Evolutionary conservation across 176 grass and related monocot species (phyloP), one percentile per base, ranked within the genome.

Genomic region (Zoysia pacifica): DNA sequence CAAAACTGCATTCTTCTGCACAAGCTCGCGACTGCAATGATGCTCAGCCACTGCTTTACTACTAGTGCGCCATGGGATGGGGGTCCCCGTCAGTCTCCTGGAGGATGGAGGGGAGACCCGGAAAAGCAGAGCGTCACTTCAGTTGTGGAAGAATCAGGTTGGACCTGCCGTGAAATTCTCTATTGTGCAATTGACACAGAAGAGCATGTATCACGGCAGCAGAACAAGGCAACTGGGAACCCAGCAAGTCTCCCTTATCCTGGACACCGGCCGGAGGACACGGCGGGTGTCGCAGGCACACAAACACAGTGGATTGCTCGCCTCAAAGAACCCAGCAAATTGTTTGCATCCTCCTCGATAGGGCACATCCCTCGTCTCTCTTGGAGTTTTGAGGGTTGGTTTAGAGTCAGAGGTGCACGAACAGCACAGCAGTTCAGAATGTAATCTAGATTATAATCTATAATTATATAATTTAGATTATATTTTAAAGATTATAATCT

Each of bases 1-100:
- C 78, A 86, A 86, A 69, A 70, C 79, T 48, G 78, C 72, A 48
- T 56, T 6, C 73, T 48, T 6, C 72, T 47, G 78, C 64, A 18
- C 16, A 62, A 55, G 3, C 78, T 64, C 52, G 72, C 85, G 73
- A 76, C 10, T 48, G 79, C 79, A 36, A 18, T 35, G 38, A 85
- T 85, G 79, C 43, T 53, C 65, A 43, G 10, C 36, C 3, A 15
- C 12, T 28, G 28, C 28, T 28, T 0, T 28, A 28, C 28, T 28
- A 28, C 28, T 28, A 28, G 28, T 28, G 28, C 28, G 28, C 28
- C 28, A 28, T 28, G 28, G 28, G 15, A 54, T 4, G 52, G 44
- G 7, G 63, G 14, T 11, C 64, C 15, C 51, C 2, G 5, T 9
- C 50, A 45, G 69, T 16, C 59, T 52, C 47, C 63, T 37, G 43